These are phyloP conservation scores for Cryoendolithus antarcticus DNA, from an alignment of 2,329 filamentous ascomycete genomes.

Conservation along the genomic window DNA sequence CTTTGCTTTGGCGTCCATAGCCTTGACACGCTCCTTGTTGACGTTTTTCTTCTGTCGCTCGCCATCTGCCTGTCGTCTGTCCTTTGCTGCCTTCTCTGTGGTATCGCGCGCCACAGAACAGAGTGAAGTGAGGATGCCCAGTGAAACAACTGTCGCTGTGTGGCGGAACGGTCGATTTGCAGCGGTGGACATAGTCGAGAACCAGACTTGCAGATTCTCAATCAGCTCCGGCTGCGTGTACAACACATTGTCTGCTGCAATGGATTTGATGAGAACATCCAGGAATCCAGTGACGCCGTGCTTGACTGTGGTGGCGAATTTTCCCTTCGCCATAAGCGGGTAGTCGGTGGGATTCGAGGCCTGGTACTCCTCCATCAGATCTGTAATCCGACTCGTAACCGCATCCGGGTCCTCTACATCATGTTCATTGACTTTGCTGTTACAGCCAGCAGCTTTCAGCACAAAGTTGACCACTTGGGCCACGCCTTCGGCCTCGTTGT, in stretches of 20 bases:
- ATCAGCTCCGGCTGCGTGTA: slow-evolving; percentile 67
- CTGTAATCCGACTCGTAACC: slow-evolving; percentile 60
- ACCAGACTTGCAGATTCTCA: slow-evolving; percentile 83
- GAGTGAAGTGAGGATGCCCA: slow-evolving; percentile 67
- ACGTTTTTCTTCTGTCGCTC: slow-evolving; percentile 63
- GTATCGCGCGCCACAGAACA: slow-evolving; percentile 61
- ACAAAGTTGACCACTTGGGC: slow-evolving; percentile 51
- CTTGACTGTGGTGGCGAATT: slow-evolving; percentile 65
- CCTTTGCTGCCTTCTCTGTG: slow-evolving; percentile 59
- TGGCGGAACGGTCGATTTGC: slow-evolving; percentile 82
- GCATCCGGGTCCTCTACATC: slow-evolving; percentile 88
- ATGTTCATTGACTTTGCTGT: slow-evolving; percentile 62
- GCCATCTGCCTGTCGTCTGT: slow-evolving; percentile 64
- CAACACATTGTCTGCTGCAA: slow-evolving; percentile 68
- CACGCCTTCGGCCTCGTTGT: slow-evolving; percentile 42
- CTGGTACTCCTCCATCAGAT: slow-evolving; percentile 82
- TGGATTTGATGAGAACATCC: slow-evolving; percentile 57
- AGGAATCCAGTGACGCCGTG: slow-evolving; percentile 70
- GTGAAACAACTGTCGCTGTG: slow-evolving; percentile 74
- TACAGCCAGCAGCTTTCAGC: slow-evolving; percentile 64
- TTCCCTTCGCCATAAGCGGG: slow-evolving; percentile 73
- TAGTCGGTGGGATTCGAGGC: slow-evolving; percentile 68
- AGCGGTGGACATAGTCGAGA: slow-evolving; percentile 81
- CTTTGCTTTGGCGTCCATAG: slow-evolving; percentile 59
- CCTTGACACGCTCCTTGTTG: slow-evolving; percentile 66